Evolutionary conservation across 192 early-diverging fungal genomes (phyloP).

Genomic region (Obelidium mucronatum): DNA sequence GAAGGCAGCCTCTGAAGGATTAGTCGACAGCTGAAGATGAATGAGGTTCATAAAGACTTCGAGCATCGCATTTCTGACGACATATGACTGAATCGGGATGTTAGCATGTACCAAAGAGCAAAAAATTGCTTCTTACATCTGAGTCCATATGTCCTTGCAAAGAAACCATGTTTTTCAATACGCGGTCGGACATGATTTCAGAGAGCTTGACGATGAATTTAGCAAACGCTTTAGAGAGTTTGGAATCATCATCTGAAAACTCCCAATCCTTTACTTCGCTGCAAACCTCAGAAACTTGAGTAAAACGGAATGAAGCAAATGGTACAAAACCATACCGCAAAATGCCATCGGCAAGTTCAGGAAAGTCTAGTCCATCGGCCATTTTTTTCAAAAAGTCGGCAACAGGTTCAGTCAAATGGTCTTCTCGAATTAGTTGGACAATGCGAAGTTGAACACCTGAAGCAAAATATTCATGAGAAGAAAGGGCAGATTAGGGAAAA

Average conservation of each 20-base stretch:
- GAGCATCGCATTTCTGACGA: constrained; percentile 84
- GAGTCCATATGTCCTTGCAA: constrained; percentile 88
- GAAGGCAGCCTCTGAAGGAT: constrained; percentile 71
- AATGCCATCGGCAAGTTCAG: constrained; percentile 27
- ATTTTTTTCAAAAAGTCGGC: constrained; percentile 50
- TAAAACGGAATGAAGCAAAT: background rate
- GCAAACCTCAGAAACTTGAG: constrained; percentile 1
- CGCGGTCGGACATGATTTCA: constrained; percentile 79
- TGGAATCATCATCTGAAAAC: constrained; percentile 66
- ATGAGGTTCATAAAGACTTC: constrained; percentile 92
- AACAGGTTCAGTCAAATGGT: constrained; percentile 56
- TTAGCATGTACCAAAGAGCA: background rate
- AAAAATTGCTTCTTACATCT: constrained; percentile 62
- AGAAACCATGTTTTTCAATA: constrained; percentile 89
- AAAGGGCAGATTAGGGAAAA: background rate
- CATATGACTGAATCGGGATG: constrained; percentile 70
- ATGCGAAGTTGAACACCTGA: constrained; percentile 42
- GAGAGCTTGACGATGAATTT: constrained; percentile 84
- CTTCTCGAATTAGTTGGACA: constrained; percentile 53
- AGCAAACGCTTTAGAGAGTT: constrained; percentile 82
- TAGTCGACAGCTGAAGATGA: constrained; percentile 71
- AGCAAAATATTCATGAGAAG: background rate
- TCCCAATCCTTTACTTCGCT: constrained; percentile 38
- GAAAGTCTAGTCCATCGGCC: constrained; percentile 31
- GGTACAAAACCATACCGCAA: constrained; percentile 12